Evolutionary conservation across 1,139 yeast species (phyloP).

Genomic region (Pichia sp.): DNA sequence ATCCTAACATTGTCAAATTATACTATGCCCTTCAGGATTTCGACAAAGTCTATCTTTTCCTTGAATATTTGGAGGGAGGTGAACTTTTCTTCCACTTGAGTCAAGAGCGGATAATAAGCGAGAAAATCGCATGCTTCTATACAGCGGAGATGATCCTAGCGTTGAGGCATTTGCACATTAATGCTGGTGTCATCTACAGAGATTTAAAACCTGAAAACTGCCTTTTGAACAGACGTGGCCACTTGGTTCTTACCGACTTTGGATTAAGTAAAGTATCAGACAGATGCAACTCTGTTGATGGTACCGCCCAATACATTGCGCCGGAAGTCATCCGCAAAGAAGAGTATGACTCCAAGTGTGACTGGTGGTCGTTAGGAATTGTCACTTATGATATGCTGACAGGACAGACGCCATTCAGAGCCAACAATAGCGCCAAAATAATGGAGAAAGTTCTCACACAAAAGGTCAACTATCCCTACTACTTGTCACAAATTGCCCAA

Average conservation of each 20-base stretch:
- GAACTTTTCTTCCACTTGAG: slow-evolving; percentile 82
- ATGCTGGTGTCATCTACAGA: slow-evolving; percentile 80
- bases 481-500: slow-evolving; percentile 79
- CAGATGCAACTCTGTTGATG: slow-evolving; percentile 65
- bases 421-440: slow-evolving; percentile 75
- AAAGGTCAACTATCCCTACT: slow-evolving; percentile 73
- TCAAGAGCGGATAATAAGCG: slow-evolving; percentile 49
- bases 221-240: slow-evolving; percentile 70
- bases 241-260: slow-evolving; percentile 84
- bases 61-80: slow-evolving; percentile 89
- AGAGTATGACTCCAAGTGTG: slow-evolving; percentile 79
- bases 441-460: slow-evolving; percentile 77
- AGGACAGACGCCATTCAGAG: slow-evolving; percentile 94
- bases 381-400: slow-evolving; percentile 81
- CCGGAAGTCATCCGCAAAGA: slow-evolving; percentile 87
- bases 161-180: slow-evolving; percentile 63
- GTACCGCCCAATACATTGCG: slow-evolving; percentile 96
- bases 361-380: slow-evolving; percentile 93
- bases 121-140: slow-evolving; percentile 75
- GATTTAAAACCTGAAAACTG: slow-evolving; percentile 95
- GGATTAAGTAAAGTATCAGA: slow-evolving; percentile 71
- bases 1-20: slow-evolving; percentile 82
- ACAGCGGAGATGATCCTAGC: slow-evolving; percentile 86
- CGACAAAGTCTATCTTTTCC: slow-evolving; percentile 76
- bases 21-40: slow-evolving; percentile 88